phyloP scores from a whole-genome alignment of 2,329 filamentous ascomycete genomes.

The Botrytis sinoallii region DNA sequence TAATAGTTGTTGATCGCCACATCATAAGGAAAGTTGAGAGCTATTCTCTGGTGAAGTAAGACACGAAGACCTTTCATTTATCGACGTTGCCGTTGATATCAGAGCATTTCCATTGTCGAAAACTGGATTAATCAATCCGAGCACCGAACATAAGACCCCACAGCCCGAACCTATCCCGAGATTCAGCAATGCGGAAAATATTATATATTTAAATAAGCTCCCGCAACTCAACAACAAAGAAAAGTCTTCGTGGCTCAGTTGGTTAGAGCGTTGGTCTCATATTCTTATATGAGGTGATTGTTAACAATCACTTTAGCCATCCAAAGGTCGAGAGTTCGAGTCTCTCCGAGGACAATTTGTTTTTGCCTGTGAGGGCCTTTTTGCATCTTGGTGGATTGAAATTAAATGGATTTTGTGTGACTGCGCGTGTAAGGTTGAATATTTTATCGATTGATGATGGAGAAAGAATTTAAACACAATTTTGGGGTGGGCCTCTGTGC shows the following conservation, averaged over 20 bases:
- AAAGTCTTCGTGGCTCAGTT: slow-evolving; percentile 44
- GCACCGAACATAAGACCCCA: neutral
- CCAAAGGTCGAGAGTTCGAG: slow-evolving; percentile 49
- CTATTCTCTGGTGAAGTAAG: slow-evolving; percentile 45
- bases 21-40: slow-evolving; percentile 37
- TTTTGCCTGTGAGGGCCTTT: neutral
- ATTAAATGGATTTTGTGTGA: neutral
- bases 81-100: neutral
- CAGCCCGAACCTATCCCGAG: neutral
- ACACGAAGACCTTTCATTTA: slow-evolving; percentile 38
- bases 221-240: neutral
- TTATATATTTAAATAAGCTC: accelerated
- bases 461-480: neutral
- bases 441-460: neutral
- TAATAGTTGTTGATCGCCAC: neutral
- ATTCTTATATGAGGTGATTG: slow-evolving; percentile 11
- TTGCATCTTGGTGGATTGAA: neutral
- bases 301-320: slow-evolving; percentile 25
- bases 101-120: neutral
- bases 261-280: slow-evolving; percentile 46
- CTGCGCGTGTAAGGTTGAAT: neutral
- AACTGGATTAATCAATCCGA: neutral
- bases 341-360: slow-evolving; percentile 42
- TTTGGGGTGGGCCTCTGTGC: too few species aligned
- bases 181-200: accelerated